Evolutionary conservation across 495 filamentous ascomycete species (phyloP).

Genomic region (Hypoxylon perforatum): DNA sequence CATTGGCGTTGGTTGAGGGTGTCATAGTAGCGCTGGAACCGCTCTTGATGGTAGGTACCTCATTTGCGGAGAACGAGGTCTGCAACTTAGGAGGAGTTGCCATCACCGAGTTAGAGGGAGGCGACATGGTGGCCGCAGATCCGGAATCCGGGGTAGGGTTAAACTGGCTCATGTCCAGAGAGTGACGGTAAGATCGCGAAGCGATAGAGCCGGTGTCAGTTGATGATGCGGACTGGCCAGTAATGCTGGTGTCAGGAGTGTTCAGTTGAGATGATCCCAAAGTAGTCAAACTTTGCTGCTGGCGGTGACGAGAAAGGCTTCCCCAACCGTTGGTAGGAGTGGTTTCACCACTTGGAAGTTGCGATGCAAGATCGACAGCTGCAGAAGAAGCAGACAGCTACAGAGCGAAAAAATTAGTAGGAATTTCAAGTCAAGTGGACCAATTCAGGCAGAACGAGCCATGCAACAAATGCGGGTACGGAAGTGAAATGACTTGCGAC

Average conservation of each 20-base stretch:
- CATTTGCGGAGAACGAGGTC: conserved; percentile 89
- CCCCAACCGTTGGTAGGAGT: conserved; percentile 68
- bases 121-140: conserved; percentile 48
- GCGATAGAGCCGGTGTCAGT: conserved; percentile 54
- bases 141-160: conserved; percentile 43
- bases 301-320: conserved; percentile 77
- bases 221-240: conserved; percentile 42
- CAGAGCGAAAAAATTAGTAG: conserved; percentile 21
- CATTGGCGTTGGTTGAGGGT: conserved; percentile 62
- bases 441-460: conserved; percentile 21
- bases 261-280: conserved; percentile 58
- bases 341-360: conserved; percentile 71
- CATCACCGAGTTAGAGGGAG: conserved; percentile 54
- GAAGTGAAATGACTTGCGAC: neutral
- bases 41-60: conserved; percentile 85
- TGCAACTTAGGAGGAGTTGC: conserved; percentile 75
- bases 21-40: conserved; percentile 46
- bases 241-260: conserved; percentile 39
- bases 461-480: conserved; percentile 28
- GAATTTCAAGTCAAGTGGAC: neutral
- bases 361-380: conserved; percentile 82
- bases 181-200: conserved; percentile 64
- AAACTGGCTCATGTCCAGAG: conserved; percentile 63
- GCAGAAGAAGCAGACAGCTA: conserved; percentile 83
- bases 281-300: conserved; percentile 84